A percentile compares a stretch with the other conserved stretches of the same genome.
Evolutionary conservation across 805 yeast genomes (phyloP).

Genomic region (Candida broadrunensis): DNA sequence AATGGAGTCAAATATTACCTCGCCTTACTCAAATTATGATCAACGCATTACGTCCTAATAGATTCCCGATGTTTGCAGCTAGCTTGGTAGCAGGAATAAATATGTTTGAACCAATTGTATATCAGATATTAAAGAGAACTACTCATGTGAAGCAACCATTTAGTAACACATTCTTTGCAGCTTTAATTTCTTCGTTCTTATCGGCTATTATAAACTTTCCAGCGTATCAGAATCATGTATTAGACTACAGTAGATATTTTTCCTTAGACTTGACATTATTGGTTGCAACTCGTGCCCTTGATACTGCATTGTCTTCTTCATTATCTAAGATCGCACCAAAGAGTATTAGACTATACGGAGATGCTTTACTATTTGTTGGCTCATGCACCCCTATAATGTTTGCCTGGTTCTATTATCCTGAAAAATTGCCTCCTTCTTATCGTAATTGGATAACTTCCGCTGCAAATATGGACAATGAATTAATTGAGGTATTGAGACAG

Average conservation of each 20-base stretch:
- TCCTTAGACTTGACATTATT: slow-evolving; percentile 36
- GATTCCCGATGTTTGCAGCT: slow-evolving; percentile 35
- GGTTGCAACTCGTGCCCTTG: slow-evolving; percentile 33
- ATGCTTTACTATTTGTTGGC: slow-evolving; percentile 25
- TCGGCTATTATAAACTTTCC: slow-evolving; percentile 28
- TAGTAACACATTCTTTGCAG: slow-evolving; percentile 13
- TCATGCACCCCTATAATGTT: slow-evolving; percentile 34
- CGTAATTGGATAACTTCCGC: slow-evolving; percentile 48
- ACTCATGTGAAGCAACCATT: slow-evolving; percentile 2
- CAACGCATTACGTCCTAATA: slow-evolving; percentile 25
- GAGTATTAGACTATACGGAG: slow-evolving; percentile 16
- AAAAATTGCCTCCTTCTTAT: slow-evolving; percentile 41
- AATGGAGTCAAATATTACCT: slow-evolving; percentile 12
- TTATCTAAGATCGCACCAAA: slow-evolving; percentile 19
- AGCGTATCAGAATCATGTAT: slow-evolving; percentile 27
- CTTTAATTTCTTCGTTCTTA: slow-evolving; percentile 25
- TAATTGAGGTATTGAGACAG: slow-evolving; percentile 27
- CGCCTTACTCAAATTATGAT: slow-evolving; percentile 14
- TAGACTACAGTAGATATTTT: slow-evolving; percentile 24
- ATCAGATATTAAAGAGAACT: slow-evolving; percentile 4
- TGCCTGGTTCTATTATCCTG: slow-evolving; percentile 38
- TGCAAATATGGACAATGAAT: slow-evolving; percentile 44
- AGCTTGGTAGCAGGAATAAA: slow-evolving; percentile 29
- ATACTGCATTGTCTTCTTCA: slow-evolving; percentile 25
- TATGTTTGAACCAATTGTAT: slow-evolving; percentile 23